Percentiles rank a stretch among this genome's conserved stretches.
These are phyloP conservation scores for Orbilia blumenaviensis DNA, from an alignment of 2,329 filamentous ascomycete genomes.

Conservation along the genomic window DNA sequence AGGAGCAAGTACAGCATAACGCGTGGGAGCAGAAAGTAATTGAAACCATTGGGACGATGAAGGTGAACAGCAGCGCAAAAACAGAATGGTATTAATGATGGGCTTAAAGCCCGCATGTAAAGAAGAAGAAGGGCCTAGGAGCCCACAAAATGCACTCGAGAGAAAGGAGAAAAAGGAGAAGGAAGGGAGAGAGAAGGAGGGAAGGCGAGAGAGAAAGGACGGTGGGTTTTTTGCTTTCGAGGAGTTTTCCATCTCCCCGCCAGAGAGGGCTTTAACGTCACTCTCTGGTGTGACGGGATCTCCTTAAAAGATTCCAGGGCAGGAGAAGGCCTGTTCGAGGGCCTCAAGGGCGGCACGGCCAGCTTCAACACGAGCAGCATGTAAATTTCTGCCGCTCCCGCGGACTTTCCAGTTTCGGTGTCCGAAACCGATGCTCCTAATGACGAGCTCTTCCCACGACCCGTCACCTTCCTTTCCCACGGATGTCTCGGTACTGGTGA, in stretches of 20 bases:
- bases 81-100: no score
- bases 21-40: no score
- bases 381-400: neutral
- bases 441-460: neutral
- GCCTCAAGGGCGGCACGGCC: neutral
- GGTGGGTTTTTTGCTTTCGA: neutral
- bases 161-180: neutral
- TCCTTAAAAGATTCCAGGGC: neutral
- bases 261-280: neutral
- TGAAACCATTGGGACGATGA: no score
- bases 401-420: neutral
- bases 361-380: neutral
- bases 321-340: neutral
- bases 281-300: neutral
- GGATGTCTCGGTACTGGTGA: neutral
- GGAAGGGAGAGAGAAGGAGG: neutral
- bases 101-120: no score
- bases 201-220: neutral
- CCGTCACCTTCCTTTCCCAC: neutral
- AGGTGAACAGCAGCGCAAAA: no score
- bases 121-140: no score
- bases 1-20: no score
- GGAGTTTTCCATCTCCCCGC: neutral
- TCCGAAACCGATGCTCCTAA: neutral
- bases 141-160: no score